A percentile compares a stretch with the other conserved stretches of the same genome.
These are phyloP conservation scores for Podospora pseudocomata DNA, from an alignment of 495 filamentous ascomycete genomes.

Conservation along the genomic window DNA sequence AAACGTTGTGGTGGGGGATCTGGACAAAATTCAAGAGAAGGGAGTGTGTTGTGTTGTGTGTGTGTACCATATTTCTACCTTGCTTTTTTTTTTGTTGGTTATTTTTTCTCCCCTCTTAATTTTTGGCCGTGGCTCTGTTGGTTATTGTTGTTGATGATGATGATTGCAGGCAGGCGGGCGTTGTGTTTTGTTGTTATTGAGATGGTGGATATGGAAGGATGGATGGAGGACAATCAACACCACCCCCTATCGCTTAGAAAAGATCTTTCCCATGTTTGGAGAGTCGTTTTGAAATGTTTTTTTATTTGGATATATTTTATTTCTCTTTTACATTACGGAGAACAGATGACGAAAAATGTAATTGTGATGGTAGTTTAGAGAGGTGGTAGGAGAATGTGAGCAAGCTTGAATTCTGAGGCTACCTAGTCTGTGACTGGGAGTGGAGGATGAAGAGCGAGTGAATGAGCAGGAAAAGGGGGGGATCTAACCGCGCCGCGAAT, in stretches of 20 bases:
- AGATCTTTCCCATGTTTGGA: conserved; percentile 1
- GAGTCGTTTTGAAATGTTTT: conserved; percentile 6
- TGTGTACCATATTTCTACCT: conserved; percentile 15
- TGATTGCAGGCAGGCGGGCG: conserved; percentile 9
- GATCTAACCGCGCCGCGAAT: neutral
- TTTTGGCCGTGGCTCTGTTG: conserved; percentile 13
- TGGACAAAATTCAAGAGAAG: neutral
- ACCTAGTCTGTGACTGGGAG: conserved; percentile 15
- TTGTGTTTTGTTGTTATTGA: neutral
- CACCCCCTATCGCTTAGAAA: conserved; percentile 9
- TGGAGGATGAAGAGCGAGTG: neutral
- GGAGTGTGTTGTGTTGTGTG: conserved; percentile 5
- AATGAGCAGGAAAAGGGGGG: neutral
- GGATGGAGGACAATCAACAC: neutral
- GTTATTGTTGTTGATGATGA: conserved; percentile 5
- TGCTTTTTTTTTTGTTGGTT: conserved; percentile 4
- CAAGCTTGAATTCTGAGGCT: neutral
- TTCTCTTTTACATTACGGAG: neutral
- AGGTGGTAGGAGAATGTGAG: neutral
- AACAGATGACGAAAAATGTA: neutral
- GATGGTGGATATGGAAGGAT: neutral
- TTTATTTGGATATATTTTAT: conserved; percentile 1
- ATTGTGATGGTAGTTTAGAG: neutral
- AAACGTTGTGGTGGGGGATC: neutral
- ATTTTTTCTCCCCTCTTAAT: conserved; percentile 10